Evolutionary conservation across 208 protist genomes (phyloP), one percentile per base, ranked within the genome.

Genomic region (Leishmania aethiopica): DNA sequence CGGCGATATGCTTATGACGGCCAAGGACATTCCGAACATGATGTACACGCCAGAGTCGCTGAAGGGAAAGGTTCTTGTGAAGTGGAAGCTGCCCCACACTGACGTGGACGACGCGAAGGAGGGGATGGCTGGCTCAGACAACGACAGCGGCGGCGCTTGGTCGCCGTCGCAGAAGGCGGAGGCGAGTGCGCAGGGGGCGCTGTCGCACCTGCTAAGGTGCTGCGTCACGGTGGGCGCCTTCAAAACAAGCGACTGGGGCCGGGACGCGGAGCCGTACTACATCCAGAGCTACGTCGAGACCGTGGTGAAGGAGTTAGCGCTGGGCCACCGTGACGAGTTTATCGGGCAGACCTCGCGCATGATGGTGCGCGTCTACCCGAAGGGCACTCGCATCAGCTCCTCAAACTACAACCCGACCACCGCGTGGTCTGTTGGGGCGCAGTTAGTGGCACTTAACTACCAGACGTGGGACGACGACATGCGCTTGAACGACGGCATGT

Each of bases 381-480:
- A 83, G 35, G 97, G 97, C 51, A 91, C 89, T 2, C 92, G 98
- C 66, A 89, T 99, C 81, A 84, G 92, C 71, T 96, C 91, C 42
- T 95, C 84, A 78, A 99, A 99, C 90, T 99, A 98, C 82, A 84
- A 98, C 84, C 97, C 96, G n/a, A 71, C 89, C 15, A 53, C 89
- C n/a, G 78, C 86, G 51, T 99, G 94, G 94, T 90, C 88, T 70
- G 78, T 72, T 37, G 96, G 98, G 4, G 93, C 86, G 69, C 96
- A 99, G 85, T 67, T 99, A 3, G 94, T 96, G 11, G 97, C 97
- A 22, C 81, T 99, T 6, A 99, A 99, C 88, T 98, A 89, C 84
- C 98, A 99, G 76, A 90, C 90, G 22, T 89, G 91, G 75, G 88
- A 89, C 47, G 87, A 88, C 47, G 84, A 90, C 72, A 89, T 91